Evolutionary conservation across 2,329 filamentous ascomycete species (phyloP).

Genomic region (Aspergillus tubingensis): DNA sequence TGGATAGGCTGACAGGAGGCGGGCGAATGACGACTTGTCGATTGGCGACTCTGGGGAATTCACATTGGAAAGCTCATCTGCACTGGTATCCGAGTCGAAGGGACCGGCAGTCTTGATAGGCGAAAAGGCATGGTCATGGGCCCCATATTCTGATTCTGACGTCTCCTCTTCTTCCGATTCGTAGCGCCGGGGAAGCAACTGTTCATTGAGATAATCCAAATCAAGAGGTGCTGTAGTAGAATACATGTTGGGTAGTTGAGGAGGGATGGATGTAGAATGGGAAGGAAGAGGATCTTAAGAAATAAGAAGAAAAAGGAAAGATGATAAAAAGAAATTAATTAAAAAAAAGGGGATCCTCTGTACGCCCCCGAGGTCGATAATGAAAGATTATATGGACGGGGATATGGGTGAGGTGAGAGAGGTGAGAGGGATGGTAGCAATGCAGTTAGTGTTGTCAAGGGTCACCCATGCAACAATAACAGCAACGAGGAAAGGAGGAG

Average conservation of each 20-base stretch:
- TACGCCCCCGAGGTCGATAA: constrained; percentile 3
- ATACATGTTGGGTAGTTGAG: constrained; percentile 27
- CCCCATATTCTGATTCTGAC: constrained; percentile 39
- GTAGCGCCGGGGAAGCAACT: constrained; percentile 36
- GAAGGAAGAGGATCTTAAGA: no score
- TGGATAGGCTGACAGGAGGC: constrained; percentile 25
- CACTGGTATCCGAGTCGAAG: constrained; percentile 35
- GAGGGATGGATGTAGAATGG: no score
- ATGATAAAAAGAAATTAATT: neutral
- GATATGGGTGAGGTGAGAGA: neutral
- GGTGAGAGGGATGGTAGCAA: neutral
- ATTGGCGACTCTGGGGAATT: constrained; percentile 25
- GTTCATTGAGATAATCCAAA: constrained; percentile 35
- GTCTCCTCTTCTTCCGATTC: constrained; percentile 44
- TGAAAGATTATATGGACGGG: constrained; percentile 4
- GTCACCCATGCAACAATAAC: neutral
- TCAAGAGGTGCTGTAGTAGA: constrained; percentile 28
- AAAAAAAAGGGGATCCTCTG: neutral
- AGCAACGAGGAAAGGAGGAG: constrained; percentile 2
- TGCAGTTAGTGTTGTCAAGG: neutral
- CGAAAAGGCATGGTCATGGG: constrained; percentile 36
- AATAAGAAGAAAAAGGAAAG: neutral
- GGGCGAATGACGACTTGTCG: constrained; percentile 20
- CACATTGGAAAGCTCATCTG: constrained; percentile 30
- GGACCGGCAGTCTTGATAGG: constrained; percentile 27